Conservation (phyloP, 2,329 filamentous ascomycete genomes). For the Emmonsia crescens region DNA sequence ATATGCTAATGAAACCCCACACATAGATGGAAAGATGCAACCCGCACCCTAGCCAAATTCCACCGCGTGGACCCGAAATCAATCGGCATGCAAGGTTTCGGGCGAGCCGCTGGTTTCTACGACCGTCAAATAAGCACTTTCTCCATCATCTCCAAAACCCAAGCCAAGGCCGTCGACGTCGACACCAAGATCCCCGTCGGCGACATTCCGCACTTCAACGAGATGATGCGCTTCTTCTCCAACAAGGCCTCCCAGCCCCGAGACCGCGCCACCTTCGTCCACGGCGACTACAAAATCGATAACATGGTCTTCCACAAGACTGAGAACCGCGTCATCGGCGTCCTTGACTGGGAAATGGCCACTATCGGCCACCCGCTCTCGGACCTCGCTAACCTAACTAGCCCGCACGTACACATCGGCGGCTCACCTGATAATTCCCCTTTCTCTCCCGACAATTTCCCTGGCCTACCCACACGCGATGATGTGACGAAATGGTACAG, state of each 20-base stretch:
- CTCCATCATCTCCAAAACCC: constrained; percentile 62
- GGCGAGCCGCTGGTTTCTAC: constrained; percentile 68
- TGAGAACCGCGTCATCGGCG: constrained; percentile 77
- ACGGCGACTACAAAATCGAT: constrained; percentile 95
- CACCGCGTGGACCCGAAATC: constrained; percentile 59
- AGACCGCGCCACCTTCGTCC: constrained; percentile 70
- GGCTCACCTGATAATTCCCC: constrained; percentile 29
- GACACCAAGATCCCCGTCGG: constrained; percentile 70
- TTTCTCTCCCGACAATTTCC: constrained; percentile 53
- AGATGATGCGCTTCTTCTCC: constrained; percentile 68
- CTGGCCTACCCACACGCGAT: constrained; percentile 53
- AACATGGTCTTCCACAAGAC: constrained; percentile 85
- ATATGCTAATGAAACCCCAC: not conserved
- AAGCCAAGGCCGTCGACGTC: constrained; percentile 63
- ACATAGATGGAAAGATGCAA: constrained; percentile 65
- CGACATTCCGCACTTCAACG: constrained; percentile 69
- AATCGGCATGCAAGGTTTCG: constrained; percentile 63
- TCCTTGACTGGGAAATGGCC: constrained; percentile 97
- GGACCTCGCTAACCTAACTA: constrained; percentile 69
- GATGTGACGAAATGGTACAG: constrained; percentile 57
- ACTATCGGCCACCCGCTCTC: constrained; percentile 93
- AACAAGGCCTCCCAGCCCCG: constrained; percentile 58
- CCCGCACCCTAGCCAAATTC: constrained; percentile 72
- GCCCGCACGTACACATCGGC: constrained; percentile 28
- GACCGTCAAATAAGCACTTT: constrained; percentile 77